Evolutionary conservation across 148 eudicot species (phyloP).

Genomic region (Tetragonia tetragonoides): DNA sequence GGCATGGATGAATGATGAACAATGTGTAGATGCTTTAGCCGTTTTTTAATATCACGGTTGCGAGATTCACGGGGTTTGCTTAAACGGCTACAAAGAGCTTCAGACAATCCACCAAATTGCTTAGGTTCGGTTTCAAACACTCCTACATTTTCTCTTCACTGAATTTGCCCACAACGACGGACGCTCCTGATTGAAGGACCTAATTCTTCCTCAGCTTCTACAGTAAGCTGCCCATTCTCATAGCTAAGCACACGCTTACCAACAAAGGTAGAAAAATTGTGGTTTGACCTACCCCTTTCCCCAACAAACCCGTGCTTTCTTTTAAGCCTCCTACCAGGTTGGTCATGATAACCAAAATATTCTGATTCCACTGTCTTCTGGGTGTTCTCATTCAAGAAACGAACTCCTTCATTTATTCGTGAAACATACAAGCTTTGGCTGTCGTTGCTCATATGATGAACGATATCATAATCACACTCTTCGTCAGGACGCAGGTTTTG

Average conservation of each 20-base stretch:
- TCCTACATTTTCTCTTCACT: slow-evolving; percentile 7
- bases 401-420: neutral
- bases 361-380: neutral
- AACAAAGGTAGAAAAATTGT: slow-evolving; percentile 14
- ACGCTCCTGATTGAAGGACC: slow-evolving; percentile 8
- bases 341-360: slow-evolving; percentile 16
- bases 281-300: slow-evolving; percentile 18
- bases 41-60: slow-evolving; percentile 33
- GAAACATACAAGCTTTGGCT: neutral
- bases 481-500: slow-evolving; percentile 11
- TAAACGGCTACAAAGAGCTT: slow-evolving; percentile 20
- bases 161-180: slow-evolving; percentile 2
- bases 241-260: slow-evolving; percentile 20
- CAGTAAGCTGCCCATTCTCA: slow-evolving; percentile 1
- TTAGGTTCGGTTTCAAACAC: slow-evolving; percentile 6
- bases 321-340: slow-evolving; percentile 12
- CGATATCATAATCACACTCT: slow-evolving; percentile 24
- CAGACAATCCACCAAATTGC: slow-evolving; percentile 22
- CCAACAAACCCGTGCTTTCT: slow-evolving; percentile 17
- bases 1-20: slow-evolving; percentile 3
- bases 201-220: slow-evolving; percentile 9
- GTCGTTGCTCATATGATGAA: slow-evolving; percentile 5
- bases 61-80: slow-evolving; percentile 29
- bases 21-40: slow-evolving; percentile 19
- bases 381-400: neutral